Conservation (phyloP, 192 early-diverging fungal genomes). For the Thamnidium elegans region DNA sequence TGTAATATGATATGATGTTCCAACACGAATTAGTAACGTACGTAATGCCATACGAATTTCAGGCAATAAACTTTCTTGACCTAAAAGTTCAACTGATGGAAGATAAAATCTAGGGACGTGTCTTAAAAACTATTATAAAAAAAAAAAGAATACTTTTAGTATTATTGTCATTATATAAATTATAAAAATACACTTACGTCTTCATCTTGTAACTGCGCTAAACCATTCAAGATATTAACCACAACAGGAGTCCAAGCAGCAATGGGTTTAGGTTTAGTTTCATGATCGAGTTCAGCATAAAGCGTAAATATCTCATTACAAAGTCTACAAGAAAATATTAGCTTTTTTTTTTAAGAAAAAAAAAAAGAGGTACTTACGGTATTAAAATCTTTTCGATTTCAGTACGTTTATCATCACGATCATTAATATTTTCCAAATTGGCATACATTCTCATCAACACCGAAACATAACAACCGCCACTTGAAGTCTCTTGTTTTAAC, state of each 20-base stretch:
- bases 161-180: background rate
- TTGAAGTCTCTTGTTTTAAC: conserved; percentile 85
- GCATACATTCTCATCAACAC: conserved; percentile 67
- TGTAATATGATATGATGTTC: conserved; percentile 40
- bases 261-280: conserved; percentile 67
- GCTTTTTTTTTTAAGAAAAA: background rate
- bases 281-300: conserved; percentile 66
- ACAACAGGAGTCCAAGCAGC: conserved; percentile 77
- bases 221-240: conserved; percentile 63
- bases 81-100: conserved; percentile 59
- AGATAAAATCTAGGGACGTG: conserved; percentile 63
- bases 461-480: conserved; percentile 60
- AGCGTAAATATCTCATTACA: conserved; percentile 56
- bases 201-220: conserved; percentile 65
- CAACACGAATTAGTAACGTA: conserved; percentile 46
- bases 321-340: conserved; percentile 30
- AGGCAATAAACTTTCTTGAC: conserved; percentile 57
- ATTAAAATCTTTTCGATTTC: conserved; percentile 43
- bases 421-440: conserved; percentile 44
- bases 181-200: conserved; percentile 38
- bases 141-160: background rate
- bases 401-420: conserved; percentile 35
- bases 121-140: conserved; percentile 46
- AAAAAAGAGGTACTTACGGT: conserved; percentile 28
- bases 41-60: conserved; percentile 56